Conservation (phyloP, 345 rosid species). For the Theobroma cacao region DNA sequence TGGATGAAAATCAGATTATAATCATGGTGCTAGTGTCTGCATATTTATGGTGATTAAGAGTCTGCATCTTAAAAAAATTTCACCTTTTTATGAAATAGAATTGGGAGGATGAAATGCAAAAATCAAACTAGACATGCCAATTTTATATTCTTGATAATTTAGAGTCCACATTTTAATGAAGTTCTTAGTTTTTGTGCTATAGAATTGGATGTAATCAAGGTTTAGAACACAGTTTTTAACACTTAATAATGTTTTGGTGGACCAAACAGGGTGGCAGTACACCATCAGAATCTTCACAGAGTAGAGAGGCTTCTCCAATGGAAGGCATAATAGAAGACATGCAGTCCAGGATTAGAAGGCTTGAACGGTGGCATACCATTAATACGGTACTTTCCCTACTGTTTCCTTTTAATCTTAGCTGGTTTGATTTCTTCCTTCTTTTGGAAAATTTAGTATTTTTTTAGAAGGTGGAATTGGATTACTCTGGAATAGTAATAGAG, state of each 20-base stretch:
- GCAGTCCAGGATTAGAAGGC: slow-evolving; percentile 68
- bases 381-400: slow-evolving; percentile 56
- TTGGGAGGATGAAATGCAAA: neutral
- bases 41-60: neutral
- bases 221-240: neutral
- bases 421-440: neutral
- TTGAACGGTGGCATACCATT: slow-evolving; percentile 88
- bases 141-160: neutral
- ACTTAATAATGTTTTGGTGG: neutral
- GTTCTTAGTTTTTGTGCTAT: neutral
- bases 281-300: slow-evolving; percentile 74
- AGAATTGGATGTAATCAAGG: neutral
- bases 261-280: slow-evolving; percentile 61
- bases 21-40: neutral
- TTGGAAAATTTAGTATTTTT: neutral
- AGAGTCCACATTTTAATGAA: neutral
- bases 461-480: neutral
- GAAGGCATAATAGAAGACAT: slow-evolving; percentile 83
- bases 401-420: neutral
- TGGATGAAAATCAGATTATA: neutral
- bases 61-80: neutral
- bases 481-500: neutral
- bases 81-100: neutral
- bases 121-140: neutral
- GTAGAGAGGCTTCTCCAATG: slow-evolving; percentile 62